phyloP scores from a whole-genome alignment of 2,329 filamentous ascomycete genomes.

The Paecilomyces dactylethromorphus region DNA sequence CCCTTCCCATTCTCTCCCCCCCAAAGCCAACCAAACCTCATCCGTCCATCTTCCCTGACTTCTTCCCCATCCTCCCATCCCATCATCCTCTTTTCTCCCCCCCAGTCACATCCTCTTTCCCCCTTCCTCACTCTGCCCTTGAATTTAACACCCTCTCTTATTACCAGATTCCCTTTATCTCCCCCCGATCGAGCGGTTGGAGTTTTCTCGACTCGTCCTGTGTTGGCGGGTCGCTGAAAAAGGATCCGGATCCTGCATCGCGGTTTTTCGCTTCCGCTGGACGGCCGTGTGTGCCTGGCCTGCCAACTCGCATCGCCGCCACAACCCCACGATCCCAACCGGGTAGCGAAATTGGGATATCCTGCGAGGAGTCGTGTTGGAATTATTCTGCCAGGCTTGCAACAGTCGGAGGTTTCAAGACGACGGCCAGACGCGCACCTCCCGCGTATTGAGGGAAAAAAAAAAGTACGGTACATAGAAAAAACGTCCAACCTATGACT shows the following conservation, averaged over 20 bases:
- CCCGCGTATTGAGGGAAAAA: not conserved
- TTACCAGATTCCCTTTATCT: not conserved
- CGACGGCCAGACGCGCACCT: not conserved
- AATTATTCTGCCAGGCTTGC: not conserved
- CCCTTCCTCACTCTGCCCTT: not conserved
- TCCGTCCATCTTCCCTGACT: not conserved
- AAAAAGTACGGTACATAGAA: not conserved
- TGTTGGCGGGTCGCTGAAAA: not conserved
- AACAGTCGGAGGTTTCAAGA: not conserved
- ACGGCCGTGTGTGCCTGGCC: not conserved
- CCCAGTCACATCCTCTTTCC: not conserved
- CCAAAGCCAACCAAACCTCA: not conserved
- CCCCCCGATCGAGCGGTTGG: not conserved
- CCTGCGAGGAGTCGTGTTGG: not conserved
- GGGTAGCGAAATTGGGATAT: not conserved
- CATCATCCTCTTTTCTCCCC: not conserved
- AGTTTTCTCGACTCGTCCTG: not conserved
- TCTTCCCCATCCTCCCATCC: conserved; percentile 4
- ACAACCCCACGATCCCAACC: not conserved
- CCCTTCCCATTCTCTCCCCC: not conserved
- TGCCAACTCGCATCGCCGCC: not conserved
- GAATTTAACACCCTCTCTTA: not conserved
- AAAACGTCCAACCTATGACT: not conserved
- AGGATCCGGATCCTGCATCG: not conserved
- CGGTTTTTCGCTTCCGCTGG: not conserved